Evolutionary conservation across 768 basidiomycete species (phyloP).

Genomic region (Suillus clintonianus): DNA sequence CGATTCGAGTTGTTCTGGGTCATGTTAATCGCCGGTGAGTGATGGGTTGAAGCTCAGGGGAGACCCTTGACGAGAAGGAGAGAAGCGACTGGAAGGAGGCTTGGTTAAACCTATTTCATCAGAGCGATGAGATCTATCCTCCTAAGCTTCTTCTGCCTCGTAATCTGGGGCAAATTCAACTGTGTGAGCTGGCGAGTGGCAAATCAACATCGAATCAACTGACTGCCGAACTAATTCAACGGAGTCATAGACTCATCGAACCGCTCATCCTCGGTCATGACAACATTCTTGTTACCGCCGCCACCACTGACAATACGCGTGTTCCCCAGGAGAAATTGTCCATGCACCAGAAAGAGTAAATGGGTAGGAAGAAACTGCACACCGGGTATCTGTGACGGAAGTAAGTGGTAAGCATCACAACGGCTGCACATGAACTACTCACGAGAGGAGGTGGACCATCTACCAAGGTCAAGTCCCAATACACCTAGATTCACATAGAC

Average conservation of each 20-base stretch:
- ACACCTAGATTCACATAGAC: no score
- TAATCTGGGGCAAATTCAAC: conserved; percentile 60
- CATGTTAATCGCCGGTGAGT: conserved; percentile 77
- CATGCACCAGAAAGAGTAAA: conserved; percentile 99
- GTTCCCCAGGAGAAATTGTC: conserved; percentile 97
- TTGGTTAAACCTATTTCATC: conserved; percentile 76
- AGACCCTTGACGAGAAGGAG: conserved; percentile 61
- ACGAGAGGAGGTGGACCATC: conserved; percentile 93
- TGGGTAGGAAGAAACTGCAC: conserved; percentile 91
- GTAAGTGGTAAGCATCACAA: conserved; percentile 10
- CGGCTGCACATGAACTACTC: conserved; percentile 30
- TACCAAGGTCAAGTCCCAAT: no score
- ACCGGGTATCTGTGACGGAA: conserved; percentile 70
- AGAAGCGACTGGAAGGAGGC: conserved; percentile 53
- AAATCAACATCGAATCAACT: conserved; percentile 27
- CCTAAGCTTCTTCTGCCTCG: conserved; percentile 92
- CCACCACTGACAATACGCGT: conserved; percentile 93
- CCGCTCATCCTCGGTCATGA: conserved; percentile 93
- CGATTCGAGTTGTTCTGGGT: conserved; percentile 62
- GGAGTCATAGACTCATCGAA: conserved; percentile 99
- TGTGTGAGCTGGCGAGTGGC: conserved; percentile 9
- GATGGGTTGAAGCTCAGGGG: conserved; percentile 71
- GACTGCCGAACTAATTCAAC: conserved; percentile 95
- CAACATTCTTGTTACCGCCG: conserved; percentile 91
- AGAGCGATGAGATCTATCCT: conserved; percentile 70